A percentile compares a stretch with the other conserved stretches of the same genome.
These are phyloP conservation scores for Diaporthe humulicola DNA, from an alignment of 2,329 filamentous ascomycete species.

Conservation along the genomic window DNA sequence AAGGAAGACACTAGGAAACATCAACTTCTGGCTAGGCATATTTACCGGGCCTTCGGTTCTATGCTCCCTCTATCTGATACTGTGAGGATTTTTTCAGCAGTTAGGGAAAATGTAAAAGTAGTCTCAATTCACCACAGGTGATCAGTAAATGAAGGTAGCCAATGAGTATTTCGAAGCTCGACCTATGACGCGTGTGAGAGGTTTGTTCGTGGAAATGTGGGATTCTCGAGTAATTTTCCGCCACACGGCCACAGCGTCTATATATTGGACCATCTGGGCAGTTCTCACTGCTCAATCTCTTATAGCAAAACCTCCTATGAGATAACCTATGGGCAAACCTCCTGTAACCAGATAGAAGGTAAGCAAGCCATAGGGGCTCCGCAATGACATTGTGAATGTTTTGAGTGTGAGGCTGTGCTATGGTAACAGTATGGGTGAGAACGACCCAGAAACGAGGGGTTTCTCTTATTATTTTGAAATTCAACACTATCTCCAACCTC, in stretches of 20 bases:
- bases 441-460: no score
- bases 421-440: no score
- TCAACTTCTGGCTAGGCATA: conserved; percentile 84
- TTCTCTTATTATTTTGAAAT: no score
- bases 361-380: no score
- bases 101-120: neutral
- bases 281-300: neutral
- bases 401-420: no score
- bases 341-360: no score
- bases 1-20: conserved; percentile 75
- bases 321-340: no score
- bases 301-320: no score
- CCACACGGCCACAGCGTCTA: neutral
- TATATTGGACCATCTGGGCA: neutral
- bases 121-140: neutral
- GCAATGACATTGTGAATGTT: no score
- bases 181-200: neutral
- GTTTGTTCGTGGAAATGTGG: neutral
- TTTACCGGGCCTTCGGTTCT: conserved; percentile 80
- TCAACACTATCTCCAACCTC: no score
- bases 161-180: neutral
- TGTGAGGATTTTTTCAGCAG: conserved; percentile 50
- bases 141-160: neutral
- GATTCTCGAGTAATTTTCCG: neutral
- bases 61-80: conserved; percentile 71